Conservation (phyloP, 2,329 filamentous ascomycete genomes). For the Didymella segeticola region DNA sequence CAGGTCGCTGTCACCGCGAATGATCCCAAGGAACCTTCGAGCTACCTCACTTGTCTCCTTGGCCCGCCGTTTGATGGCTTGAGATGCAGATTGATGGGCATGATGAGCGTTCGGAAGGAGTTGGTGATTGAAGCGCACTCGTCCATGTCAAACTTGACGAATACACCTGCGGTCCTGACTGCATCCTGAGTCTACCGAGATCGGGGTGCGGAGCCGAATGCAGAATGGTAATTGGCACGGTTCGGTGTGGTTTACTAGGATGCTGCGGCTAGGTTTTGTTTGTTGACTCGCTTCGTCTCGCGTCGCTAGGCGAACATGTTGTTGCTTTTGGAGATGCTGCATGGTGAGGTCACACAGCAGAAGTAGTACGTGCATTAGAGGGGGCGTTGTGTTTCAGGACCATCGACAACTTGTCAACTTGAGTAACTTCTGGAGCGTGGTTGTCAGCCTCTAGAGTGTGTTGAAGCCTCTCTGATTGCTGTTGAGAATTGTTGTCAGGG, state of each 20-base stretch:
- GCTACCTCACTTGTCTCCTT: slow-evolving; percentile 25
- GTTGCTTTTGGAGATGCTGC: slow-evolving; percentile 9
- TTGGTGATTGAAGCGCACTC: not conserved
- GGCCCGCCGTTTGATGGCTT: slow-evolving; percentile 26
- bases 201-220: not conserved
- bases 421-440: too few species aligned
- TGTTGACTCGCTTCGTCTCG: slow-evolving; percentile 5
- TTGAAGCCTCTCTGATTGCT: too few species aligned
- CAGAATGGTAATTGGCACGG: not conserved
- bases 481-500: too few species aligned
- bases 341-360: slow-evolving; percentile 18
- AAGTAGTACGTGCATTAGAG: slow-evolving; percentile 16
- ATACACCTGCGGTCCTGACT: not conserved
- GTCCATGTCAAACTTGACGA: not conserved
- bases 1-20: slow-evolving; percentile 22
- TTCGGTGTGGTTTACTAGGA: not conserved
- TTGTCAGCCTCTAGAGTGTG: too few species aligned
- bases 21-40: slow-evolving; percentile 14
- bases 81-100: slow-evolving; percentile 19
- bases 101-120: slow-evolving; percentile 18
- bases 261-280: not conserved
- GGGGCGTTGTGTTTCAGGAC: slow-evolving; percentile 15
- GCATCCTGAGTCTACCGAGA: not conserved
- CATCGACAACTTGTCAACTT: slow-evolving; percentile 5
- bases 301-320: not conserved